A percentile compares a stretch with the other conserved stretches of the same genome.
phyloP scores from a whole-genome alignment of 208 protist genomes.

The Acanthamoeba divionensis region DNA sequence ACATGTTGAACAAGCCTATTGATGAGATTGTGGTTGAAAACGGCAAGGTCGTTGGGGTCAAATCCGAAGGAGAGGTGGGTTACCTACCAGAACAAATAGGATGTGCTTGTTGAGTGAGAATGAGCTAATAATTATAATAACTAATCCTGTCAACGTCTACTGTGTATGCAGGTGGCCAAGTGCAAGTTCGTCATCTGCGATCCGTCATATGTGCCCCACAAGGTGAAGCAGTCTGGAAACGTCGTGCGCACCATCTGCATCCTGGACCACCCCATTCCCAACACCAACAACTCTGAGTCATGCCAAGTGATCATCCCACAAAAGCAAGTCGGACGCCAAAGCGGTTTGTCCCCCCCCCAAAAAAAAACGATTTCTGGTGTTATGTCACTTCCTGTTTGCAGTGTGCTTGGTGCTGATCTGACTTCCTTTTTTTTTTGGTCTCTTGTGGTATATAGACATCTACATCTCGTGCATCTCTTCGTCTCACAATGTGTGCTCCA shows the following conservation, averaged over 20 bases:
- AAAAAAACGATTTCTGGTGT: neutral
- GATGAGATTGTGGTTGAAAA: constrained; percentile 94
- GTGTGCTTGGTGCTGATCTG: neutral
- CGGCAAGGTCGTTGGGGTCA: constrained; percentile 92
- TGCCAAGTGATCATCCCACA: constrained; percentile 97
- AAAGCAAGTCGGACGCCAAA: constrained; percentile 90
- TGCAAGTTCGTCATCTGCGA: constrained; percentile 96
- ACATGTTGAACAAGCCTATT: constrained; percentile 97
- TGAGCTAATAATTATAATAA: too few species aligned
- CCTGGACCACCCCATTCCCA: constrained; percentile 90
- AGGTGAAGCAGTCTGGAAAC: constrained; percentile 87
- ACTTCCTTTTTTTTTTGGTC: neutral
- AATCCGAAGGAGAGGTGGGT: constrained; percentile 81
- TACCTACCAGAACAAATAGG: neutral
- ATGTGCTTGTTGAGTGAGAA: neutral
- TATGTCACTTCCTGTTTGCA: neutral
- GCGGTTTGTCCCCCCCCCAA: constrained; percentile 60
- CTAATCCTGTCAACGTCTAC: too few species aligned
- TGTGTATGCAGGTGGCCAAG: constrained; percentile 83
- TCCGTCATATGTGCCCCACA: constrained; percentile 97
- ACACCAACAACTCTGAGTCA: constrained; percentile 84
- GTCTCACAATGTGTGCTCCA: constrained; percentile 92
- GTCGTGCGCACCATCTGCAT: constrained; percentile 98
- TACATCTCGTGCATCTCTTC: constrained; percentile 94
- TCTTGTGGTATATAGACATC: constrained; percentile 88